These are phyloP conservation scores for Oldenlandia corymbosa DNA, from an alignment of 257 asterid genomes.

Conservation along the genomic window DNA sequence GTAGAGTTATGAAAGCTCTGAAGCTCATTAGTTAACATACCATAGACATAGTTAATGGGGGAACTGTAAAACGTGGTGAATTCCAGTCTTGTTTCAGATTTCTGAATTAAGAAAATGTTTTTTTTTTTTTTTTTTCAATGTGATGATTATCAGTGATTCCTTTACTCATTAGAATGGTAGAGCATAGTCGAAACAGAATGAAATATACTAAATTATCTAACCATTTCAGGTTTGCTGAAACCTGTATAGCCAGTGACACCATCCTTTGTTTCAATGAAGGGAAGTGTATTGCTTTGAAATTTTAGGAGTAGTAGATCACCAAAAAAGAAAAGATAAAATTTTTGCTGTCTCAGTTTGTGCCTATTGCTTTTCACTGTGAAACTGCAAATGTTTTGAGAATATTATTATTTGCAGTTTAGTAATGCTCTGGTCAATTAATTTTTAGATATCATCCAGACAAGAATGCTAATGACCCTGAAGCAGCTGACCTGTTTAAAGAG, in stretches of 20 bases:
- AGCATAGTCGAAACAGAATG: not conserved
- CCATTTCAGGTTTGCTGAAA: slow-evolving; percentile 5
- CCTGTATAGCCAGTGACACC: too few relatives aligned
- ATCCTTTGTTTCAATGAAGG: not conserved
- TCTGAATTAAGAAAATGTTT: not conserved
- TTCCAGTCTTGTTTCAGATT: not conserved
- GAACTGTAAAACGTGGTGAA: too few relatives aligned
- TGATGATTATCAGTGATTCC: not conserved
- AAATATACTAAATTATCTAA: not conserved
- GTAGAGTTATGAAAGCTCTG: not conserved
- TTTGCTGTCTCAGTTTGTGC: not conserved
- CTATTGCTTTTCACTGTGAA: too few relatives aligned
- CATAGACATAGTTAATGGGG: too few relatives aligned
- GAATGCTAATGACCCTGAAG: slow-evolving; percentile 82
- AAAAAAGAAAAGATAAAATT: not conserved
- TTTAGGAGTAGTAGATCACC: not conserved
- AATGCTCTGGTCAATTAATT: slow-evolving; percentile 16
- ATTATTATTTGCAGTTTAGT: too few relatives aligned
- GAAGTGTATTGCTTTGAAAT: not conserved
- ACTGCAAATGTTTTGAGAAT: too few relatives aligned
- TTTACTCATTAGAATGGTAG: not conserved
- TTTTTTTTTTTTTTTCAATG: too few relatives aligned
- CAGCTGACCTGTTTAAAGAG: slow-evolving; percentile 90
- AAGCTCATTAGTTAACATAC: too few relatives aligned
- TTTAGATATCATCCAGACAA: slow-evolving; percentile 96